Evolutionary conservation across 2,329 filamentous ascomycete genomes (phyloP).

Genomic region (Gremmenia infestans): DNA sequence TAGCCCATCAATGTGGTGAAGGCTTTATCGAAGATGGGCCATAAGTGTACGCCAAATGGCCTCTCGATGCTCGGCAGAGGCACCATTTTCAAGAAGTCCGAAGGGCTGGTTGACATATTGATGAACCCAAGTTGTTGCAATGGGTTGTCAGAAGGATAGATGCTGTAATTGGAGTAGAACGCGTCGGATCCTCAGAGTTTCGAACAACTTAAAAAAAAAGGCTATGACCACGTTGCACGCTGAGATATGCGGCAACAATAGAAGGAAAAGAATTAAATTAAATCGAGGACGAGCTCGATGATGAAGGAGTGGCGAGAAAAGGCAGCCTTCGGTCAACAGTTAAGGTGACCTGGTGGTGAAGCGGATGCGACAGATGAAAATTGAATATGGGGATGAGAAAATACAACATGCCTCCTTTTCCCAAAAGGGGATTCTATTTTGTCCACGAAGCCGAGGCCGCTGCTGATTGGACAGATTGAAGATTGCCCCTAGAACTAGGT

Average conservation of each 20-base stretch:
- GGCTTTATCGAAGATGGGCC: constrained; percentile 89
- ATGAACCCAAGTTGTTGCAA: not conserved
- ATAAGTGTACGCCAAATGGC: constrained; percentile 85
- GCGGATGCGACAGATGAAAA: constrained; percentile 8
- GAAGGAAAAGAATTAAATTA: constrained; percentile 8
- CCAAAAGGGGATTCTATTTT: not conserved
- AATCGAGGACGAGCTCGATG: constrained; percentile 15
- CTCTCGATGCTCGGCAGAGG: constrained; percentile 79
- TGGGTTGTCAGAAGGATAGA: constrained; percentile 5
- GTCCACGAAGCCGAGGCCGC: not conserved
- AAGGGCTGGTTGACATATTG: constrained; percentile 19
- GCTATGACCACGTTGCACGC: constrained; percentile 14
- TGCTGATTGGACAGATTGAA: too few species aligned
- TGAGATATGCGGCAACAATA: constrained; percentile 18
- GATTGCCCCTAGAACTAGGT: too few species aligned
- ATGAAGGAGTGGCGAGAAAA: constrained; percentile 41
- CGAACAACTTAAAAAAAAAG: constrained; percentile 1
- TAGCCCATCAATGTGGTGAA: constrained; percentile 76
- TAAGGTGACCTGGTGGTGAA: constrained; percentile 10
- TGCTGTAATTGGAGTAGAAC: constrained; percentile 2
- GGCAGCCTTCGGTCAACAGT: constrained; percentile 11
- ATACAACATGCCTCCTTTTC: not conserved
- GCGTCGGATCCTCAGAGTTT: constrained; percentile 4
- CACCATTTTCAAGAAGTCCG: constrained; percentile 42
- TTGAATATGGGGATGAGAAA: constrained; percentile 5